Evolutionary conservation across 1,284 basidiomycete genomes (phyloP), one percentile per base, ranked within the genome.

Genomic region (Microbotryum saponariae): DNA sequence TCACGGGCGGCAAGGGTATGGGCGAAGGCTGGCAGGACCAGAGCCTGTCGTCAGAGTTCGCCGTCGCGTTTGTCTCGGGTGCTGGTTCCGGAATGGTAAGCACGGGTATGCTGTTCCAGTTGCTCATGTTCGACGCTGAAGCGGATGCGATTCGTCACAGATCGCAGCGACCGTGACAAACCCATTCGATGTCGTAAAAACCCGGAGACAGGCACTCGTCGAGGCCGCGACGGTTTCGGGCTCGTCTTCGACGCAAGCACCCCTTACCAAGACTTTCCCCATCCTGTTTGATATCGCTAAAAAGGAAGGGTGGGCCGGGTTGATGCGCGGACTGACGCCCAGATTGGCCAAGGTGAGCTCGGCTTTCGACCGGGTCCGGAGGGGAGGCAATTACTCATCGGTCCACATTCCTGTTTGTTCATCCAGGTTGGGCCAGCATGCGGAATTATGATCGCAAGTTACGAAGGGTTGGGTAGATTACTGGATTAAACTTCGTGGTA

Each of bases 121-220:
- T 33, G 27, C 51, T 65, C 3, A 54, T 8, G 31, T 9, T 10
- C 58, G 33, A 29, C 14, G 29, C 48, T 54, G 10, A 49, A 23
- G 4, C 37, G 14, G 12, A 42, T 16, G 54, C 25, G 18, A 45
- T 10, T 48, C n/a, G 18, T 46, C 18, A 6, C 67, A 76, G 52
- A 79, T 87, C 0, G 89, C 94, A 3, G 91, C 94, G 0, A 78
- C 97, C 9, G 63, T 94, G 45, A 97, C 94, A 2, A 91, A 92
- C 44, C 94, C 96, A 0, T 97, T 97, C 72, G 94, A 98, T 73
- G 89, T 97, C 21, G 81, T 97, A 66, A 98, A 98, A 78, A 98
- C 96, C 3, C 82, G 93, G 51, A 79, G 89, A 55, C 94, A 98
- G 62, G 70, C 70, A 10, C 51, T 59, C 50, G 12, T 25, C 62